Conservation (phyloP, 805 yeast genomes). For the Groenewaldozyma tartarivorans region DNA sequence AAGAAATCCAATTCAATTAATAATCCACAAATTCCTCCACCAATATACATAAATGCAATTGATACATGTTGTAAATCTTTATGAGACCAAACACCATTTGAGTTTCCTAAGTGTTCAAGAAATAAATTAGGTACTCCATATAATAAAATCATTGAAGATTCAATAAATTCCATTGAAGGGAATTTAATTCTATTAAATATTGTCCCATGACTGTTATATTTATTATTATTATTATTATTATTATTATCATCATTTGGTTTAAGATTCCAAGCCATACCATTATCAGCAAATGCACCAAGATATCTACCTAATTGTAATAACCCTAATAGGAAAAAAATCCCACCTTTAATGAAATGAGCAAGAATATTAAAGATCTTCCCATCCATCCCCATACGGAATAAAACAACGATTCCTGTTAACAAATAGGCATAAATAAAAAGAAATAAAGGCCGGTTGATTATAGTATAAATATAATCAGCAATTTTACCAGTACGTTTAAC, state of each 20-base stretch:
- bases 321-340: slow-evolving; percentile 73
- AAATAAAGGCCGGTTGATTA: slow-evolving; percentile 58
- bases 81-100: slow-evolving; percentile 79
- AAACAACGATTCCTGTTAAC: slow-evolving; percentile 51
- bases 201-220: slow-evolving; percentile 1
- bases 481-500: slow-evolving; percentile 21
- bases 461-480: slow-evolving; percentile 35
- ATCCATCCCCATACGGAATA: slow-evolving; percentile 61
- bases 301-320: slow-evolving; percentile 74
- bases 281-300: slow-evolving; percentile 64
- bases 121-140: slow-evolving; percentile 88
- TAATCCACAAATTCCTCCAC: slow-evolving; percentile 87
- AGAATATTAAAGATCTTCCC: slow-evolving; percentile 62
- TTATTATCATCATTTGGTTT: slow-evolving; percentile 18
- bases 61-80: slow-evolving; percentile 86
- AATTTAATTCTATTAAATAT: slow-evolving; percentile 2
- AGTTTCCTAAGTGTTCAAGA: slow-evolving; percentile 73
- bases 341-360: slow-evolving; percentile 96
- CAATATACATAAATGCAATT: slow-evolving; percentile 84
- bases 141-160: slow-evolving; percentile 67
- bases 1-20: slow-evolving; percentile 50
- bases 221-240: background rate
- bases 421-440: slow-evolving; percentile 49
- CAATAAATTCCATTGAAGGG: slow-evolving; percentile 71
- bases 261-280: slow-evolving; percentile 89